phyloP scores from a whole-genome alignment of 2,329 filamentous ascomycete genomes.

The Paraphoma sp. region DNA sequence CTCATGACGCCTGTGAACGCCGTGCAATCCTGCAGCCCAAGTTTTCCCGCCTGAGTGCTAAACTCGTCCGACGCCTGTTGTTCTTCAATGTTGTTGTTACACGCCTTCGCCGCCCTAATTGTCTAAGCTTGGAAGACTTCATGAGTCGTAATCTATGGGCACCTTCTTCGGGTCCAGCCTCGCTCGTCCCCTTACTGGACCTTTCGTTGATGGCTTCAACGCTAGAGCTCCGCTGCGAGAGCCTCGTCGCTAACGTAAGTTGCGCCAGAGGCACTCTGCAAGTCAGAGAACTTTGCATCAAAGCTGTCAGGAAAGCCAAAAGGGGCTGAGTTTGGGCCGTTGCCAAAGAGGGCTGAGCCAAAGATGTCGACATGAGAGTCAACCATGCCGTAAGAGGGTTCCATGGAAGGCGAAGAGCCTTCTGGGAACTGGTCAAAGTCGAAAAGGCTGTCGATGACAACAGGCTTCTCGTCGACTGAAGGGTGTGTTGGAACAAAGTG shows the following conservation, averaged over 20 bases:
- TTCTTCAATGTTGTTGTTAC: conserved; percentile 29
- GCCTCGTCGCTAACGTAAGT: conserved; percentile 57
- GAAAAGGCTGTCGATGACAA: conserved; percentile 43
- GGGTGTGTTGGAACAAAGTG: conserved; percentile 44
- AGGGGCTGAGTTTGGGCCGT: conserved; percentile 34
- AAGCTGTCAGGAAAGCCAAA: conserved; percentile 47
- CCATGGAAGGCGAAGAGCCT: conserved; percentile 25
- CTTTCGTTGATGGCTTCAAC: conserved; percentile 30
- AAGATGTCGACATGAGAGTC: conserved; percentile 45
- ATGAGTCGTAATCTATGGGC: conserved; percentile 33
- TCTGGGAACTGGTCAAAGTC: conserved; percentile 51
- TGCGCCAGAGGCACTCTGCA: conserved; percentile 56
- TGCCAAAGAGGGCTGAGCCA: conserved; percentile 40
- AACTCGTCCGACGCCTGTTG: conserved; percentile 16
- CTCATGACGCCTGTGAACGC: conserved; percentile 35
- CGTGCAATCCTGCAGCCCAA: conserved; percentile 21
- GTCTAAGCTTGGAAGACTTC: conserved; percentile 36
- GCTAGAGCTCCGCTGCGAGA: conserved; percentile 52
- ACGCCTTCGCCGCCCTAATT: conserved; percentile 34
- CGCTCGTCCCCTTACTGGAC: conserved; percentile 27
- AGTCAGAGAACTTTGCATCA: conserved; percentile 51
- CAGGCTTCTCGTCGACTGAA: conserved; percentile 49
- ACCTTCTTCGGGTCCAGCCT: conserved; percentile 30
- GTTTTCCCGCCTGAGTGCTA: conserved; percentile 16
- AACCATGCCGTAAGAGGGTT: conserved; percentile 37